Evolutionary conservation across 345 rosid species (phyloP).

Genomic region (Bruguiera sexangula): DNA sequence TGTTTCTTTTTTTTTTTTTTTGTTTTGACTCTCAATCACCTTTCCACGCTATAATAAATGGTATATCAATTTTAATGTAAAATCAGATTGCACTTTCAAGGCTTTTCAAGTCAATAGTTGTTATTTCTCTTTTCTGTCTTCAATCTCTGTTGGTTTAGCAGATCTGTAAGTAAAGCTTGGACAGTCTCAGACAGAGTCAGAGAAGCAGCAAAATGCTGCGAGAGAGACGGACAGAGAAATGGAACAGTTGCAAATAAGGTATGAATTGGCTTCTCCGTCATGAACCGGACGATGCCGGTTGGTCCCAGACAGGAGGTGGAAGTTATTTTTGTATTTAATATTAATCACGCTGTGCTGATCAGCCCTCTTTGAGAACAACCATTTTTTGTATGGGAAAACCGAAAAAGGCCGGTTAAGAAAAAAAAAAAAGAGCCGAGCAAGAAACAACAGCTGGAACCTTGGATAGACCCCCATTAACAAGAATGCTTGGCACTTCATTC

Average conservation of each 20-base stretch:
- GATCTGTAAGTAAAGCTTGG: constrained; percentile 22
- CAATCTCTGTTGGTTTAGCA: constrained; percentile 15
- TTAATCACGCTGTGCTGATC: background rate
- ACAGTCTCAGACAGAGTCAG: constrained; percentile 12
- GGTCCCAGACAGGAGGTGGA: constrained; percentile 27
- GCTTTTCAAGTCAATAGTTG: constrained; percentile 16
- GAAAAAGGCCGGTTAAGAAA: constrained; percentile 16
- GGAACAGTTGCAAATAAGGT: constrained; percentile 5
- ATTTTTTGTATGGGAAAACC: background rate
- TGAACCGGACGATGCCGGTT: constrained; percentile 19
- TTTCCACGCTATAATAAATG: constrained; percentile 12
- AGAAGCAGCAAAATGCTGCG: background rate
- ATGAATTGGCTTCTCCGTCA: constrained; percentile 4
- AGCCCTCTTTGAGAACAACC: constrained; percentile 8
- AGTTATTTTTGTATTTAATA: constrained; percentile 29
- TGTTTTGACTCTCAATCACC: background rate
- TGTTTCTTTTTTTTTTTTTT: background rate
- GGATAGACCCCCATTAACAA: constrained; percentile 8
- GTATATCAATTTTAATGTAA: constrained; percentile 10
- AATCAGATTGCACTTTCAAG: constrained; percentile 11
- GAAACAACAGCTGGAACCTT: constrained; percentile 16
- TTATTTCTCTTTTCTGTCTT: background rate
- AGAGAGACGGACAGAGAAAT: constrained; percentile 4
- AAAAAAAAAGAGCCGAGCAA: constrained; percentile 8
- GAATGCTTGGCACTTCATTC: background rate